A percentile compares a stretch with the other conserved stretches of the same genome.
Evolutionary conservation across 179 eudicot species (phyloP).

Genomic region (Amaranthus tricolor): DNA sequence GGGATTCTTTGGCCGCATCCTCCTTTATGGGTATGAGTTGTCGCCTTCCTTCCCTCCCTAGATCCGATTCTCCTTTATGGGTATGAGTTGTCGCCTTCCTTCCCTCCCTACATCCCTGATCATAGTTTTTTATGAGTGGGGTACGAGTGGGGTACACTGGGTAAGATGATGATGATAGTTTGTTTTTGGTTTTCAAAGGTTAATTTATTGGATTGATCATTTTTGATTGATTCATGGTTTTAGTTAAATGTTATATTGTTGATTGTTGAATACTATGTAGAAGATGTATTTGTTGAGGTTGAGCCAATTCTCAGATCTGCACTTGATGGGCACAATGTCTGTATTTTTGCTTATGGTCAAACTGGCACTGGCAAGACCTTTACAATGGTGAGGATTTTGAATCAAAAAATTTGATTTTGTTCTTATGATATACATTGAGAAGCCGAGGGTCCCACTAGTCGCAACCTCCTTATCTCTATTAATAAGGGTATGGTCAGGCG

Average conservation of each 20-base stretch:
- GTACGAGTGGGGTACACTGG: constrained; percentile 34
- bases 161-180: constrained; percentile 33
- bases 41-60: too few relatives aligned
- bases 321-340: constrained; percentile 70
- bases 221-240: constrained; percentile 10
- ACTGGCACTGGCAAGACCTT: constrained; percentile 78
- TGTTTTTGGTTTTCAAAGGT: neutral
- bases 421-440: neutral
- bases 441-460: too few relatives aligned
- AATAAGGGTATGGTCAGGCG: too few relatives aligned
- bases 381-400: constrained; percentile 54
- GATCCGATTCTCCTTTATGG: too few relatives aligned
- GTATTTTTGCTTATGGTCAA: constrained; percentile 74
- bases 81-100: too few relatives aligned
- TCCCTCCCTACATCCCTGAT: too few relatives aligned
- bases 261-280: constrained; percentile 42
- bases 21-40: too few relatives aligned
- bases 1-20: too few relatives aligned
- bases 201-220: constrained; percentile 3
- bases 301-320: constrained; percentile 83
- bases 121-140: too few relatives aligned
- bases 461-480: too few relatives aligned
- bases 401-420: neutral
- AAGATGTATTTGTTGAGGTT: constrained; percentile 74
- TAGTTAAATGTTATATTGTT: constrained; percentile 32